Evolutionary conservation across 441 rosid species (phyloP).

Genomic region (Bocquillonia castaneifolia): DNA sequence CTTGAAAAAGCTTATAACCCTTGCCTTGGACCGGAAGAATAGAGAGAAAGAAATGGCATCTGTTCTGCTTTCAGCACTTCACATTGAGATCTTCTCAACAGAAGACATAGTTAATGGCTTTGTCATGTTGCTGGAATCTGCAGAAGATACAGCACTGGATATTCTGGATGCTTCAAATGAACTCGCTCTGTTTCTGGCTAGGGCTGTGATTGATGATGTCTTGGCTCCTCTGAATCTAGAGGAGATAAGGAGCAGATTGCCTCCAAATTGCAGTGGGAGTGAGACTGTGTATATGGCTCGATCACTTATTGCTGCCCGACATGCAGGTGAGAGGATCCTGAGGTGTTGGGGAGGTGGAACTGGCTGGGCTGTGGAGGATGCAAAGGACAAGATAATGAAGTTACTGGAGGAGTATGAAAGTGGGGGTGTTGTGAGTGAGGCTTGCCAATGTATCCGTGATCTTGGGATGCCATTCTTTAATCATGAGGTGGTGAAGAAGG

Average conservation of each 20-base stretch:
- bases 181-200: conserved; percentile 87
- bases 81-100: conserved; percentile 86
- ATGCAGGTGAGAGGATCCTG: conserved; percentile 92
- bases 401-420: conserved; percentile 88
- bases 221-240: conserved; percentile 85
- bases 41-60: conserved; percentile 99
- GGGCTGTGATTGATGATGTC: conserved; percentile 96
- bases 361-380: conserved; percentile 99
- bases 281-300: conserved; percentile 77
- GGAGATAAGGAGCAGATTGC: conserved; percentile 66
- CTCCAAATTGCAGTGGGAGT: conserved; percentile 71
- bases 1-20: conserved; percentile 82
- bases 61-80: conserved; percentile 85
- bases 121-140: conserved; percentile 88
- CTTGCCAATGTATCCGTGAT: conserved; percentile 96
- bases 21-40: conserved; percentile 96
- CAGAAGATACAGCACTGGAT: conserved; percentile 95
- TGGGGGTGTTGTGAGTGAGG: conserved; percentile 87
- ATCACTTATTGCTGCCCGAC: conserved; percentile 81
- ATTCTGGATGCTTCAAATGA: conserved; percentile 94
- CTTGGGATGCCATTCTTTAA: conserved; percentile 96
- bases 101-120: conserved; percentile 91
- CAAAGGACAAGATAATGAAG: conserved; percentile 91
- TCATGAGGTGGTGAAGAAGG: conserved; percentile 99
- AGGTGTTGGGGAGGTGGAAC: conserved; percentile 99